Conservation (phyloP, 306 rosid genomes). For the Trifolium dubium region DNA sequence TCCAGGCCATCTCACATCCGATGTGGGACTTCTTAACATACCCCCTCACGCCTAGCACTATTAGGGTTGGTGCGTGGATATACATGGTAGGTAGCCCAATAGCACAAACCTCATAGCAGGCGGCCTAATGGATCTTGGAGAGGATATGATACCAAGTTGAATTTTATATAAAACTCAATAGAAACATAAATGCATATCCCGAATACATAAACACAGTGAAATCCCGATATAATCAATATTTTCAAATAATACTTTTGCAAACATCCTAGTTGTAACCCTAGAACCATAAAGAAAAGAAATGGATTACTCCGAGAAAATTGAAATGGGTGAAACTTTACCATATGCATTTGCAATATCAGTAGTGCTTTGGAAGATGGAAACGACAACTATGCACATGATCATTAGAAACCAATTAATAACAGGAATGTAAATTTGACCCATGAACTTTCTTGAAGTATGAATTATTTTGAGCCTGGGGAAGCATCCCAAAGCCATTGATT, state of each 20-base stretch:
- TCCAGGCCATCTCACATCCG: too few species aligned
- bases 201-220: neutral
- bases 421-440: constrained; percentile 97
- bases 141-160: too few species aligned
- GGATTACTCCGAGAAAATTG: neutral
- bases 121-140: too few species aligned
- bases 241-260: neutral
- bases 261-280: neutral
- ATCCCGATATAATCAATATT: neutral
- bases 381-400: constrained; percentile 89
- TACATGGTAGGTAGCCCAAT: too few species aligned
- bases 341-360: constrained; percentile 97
- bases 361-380: constrained; percentile 80
- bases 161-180: too few species aligned
- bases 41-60: too few species aligned
- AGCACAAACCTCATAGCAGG: too few species aligned
- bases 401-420: constrained; percentile 86
- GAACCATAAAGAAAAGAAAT: neutral
- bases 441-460: constrained; percentile 86
- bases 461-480: constrained; percentile 95
- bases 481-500: constrained; percentile 98
- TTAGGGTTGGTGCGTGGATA: too few species aligned
- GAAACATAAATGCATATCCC: too few species aligned
- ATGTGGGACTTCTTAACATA: too few species aligned
- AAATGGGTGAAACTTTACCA: constrained; percentile 57